Evolutionary conservation across 202 grass and related monocot genomes (phyloP).

Genomic region (Musa balbisiana): DNA sequence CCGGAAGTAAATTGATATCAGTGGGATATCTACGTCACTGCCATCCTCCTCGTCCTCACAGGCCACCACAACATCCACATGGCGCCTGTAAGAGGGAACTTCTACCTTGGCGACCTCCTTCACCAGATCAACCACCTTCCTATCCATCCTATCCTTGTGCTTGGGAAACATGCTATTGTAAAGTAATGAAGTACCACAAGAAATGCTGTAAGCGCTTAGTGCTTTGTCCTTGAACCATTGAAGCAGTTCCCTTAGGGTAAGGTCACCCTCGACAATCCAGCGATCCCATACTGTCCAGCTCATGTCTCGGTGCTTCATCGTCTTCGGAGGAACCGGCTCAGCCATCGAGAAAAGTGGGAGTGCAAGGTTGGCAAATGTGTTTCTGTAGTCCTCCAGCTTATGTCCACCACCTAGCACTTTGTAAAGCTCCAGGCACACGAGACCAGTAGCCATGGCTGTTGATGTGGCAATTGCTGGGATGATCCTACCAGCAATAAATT

Average conservation of each 20-base stretch:
- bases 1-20: slow-evolving; percentile 70
- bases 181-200: slow-evolving; percentile 63
- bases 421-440: slow-evolving; percentile 89
- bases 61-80: slow-evolving; percentile 66
- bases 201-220: slow-evolving; percentile 85
- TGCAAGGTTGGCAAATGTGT: slow-evolving; percentile 87
- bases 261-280: slow-evolving; percentile 61
- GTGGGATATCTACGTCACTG: slow-evolving; percentile 74
- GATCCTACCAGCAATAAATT: slow-evolving; percentile 91
- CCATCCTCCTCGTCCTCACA: slow-evolving; percentile 78
- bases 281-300: slow-evolving; percentile 90
- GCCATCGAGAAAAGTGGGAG: slow-evolving; percentile 90
- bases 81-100: slow-evolving; percentile 58
- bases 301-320: slow-evolving; percentile 51
- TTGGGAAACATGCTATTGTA: slow-evolving; percentile 96
- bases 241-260: slow-evolving; percentile 75
- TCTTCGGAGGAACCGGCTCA: slow-evolving; percentile 77
- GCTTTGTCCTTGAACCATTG: slow-evolving; percentile 73
- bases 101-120: slow-evolving; percentile 74
- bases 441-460: slow-evolving; percentile 73
- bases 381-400: slow-evolving; percentile 72
- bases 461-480: slow-evolving; percentile 88
- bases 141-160: slow-evolving; percentile 73
- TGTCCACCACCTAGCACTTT: slow-evolving; percentile 60
- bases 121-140: slow-evolving; percentile 61